Conservation (phyloP, 805 yeast species). For the Blastobotrys americana region DNA sequence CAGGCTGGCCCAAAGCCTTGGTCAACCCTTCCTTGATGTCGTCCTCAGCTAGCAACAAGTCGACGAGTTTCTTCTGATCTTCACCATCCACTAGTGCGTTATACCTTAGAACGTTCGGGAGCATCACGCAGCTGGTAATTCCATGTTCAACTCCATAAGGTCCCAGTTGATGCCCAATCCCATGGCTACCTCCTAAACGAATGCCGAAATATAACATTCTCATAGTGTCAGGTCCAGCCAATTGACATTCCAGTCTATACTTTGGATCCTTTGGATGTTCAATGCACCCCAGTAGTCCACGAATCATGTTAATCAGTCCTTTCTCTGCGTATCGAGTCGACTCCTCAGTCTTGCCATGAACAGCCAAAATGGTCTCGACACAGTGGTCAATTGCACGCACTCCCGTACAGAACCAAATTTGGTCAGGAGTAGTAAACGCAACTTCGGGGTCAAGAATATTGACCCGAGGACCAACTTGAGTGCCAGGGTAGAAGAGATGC, state of each 20-base stretch:
- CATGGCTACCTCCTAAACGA: neutral
- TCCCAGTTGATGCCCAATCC: neutral
- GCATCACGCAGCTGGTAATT: neutral
- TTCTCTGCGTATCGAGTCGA: neutral
- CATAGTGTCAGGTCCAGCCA: neutral
- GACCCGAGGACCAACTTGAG: neutral
- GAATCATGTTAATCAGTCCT: neutral
- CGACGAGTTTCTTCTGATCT: neutral
- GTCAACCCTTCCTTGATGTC: neutral
- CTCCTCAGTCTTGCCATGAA: neutral
- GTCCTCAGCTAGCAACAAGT: neutral
- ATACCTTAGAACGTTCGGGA: neutral
- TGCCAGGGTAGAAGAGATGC: neutral
- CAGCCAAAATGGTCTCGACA: neutral
- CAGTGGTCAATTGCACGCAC: neutral
- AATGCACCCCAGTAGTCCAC: neutral
- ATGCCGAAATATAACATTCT: neutral
- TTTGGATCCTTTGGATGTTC: neutral
- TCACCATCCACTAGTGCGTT: neutral
- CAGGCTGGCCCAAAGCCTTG: neutral
- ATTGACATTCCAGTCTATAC: neutral
- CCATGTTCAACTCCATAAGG: neutral
- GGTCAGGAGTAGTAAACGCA: neutral
- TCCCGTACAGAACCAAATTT: neutral
- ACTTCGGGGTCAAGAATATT: neutral